phyloP scores from a whole-genome alignment of 805 yeast species.

The Maudiozyma barnettii region DNA sequence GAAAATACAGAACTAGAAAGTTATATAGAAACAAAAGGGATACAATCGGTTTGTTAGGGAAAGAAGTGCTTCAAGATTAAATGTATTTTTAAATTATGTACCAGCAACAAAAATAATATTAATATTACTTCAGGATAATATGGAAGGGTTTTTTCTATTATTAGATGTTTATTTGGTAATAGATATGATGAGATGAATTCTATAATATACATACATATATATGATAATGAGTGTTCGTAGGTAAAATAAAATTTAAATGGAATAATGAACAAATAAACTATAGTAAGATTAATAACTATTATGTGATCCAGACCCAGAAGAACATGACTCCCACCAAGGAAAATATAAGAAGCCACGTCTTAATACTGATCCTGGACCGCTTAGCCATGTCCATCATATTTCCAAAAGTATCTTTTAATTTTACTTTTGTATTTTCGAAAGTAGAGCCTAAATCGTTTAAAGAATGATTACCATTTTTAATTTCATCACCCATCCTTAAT shows the following conservation, averaged over 20 bases:
- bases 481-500: slow-evolving; percentile 55
- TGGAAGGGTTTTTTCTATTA: too few species aligned
- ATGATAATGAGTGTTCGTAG: background rate
- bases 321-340: slow-evolving; percentile 41
- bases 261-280: background rate
- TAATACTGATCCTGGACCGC: slow-evolving; percentile 53
- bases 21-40: slow-evolving; percentile 20
- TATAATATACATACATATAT: background rate
- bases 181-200: background rate
- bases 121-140: too few species aligned
- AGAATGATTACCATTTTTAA: slow-evolving; percentile 42
- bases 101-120: too few species aligned
- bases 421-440: slow-evolving; percentile 38
- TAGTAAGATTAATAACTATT: background rate
- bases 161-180: background rate
- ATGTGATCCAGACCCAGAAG: slow-evolving; percentile 38
- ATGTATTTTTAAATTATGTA: background rate
- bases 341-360: slow-evolving; percentile 48
- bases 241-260: too few species aligned
- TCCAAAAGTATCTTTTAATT: slow-evolving; percentile 43
- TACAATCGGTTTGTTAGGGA: slow-evolving; percentile 13
- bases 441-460: slow-evolving; percentile 34
- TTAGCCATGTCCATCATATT: slow-evolving; percentile 58
- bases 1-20: slow-evolving; percentile 7
- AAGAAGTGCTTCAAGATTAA: slow-evolving; percentile 9